A percentile compares a stretch with the other conserved stretches of the same genome.
phyloP scores from a whole-genome alignment of 2,329 filamentous ascomycete species.

The Talaromyces rugulosus region DNA sequence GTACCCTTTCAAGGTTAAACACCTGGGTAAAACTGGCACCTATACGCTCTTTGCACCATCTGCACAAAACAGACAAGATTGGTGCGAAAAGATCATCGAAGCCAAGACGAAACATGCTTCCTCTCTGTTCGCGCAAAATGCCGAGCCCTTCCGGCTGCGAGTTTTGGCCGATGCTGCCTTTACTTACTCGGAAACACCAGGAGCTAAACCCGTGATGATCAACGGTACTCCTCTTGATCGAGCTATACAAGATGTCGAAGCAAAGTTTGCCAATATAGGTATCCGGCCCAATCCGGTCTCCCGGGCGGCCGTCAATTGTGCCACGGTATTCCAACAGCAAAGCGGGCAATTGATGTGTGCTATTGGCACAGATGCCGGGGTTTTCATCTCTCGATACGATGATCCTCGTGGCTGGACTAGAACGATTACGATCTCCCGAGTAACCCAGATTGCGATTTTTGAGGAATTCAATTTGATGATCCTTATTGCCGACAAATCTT shows the following conservation, averaged over 20 bases:
- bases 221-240: conserved; percentile 87
- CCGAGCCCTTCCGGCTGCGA: conserved; percentile 87
- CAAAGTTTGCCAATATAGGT: conserved; percentile 61
- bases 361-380: conserved; percentile 90
- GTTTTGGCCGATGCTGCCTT: conserved; percentile 93
- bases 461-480: conserved; percentile 94
- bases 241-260: conserved; percentile 83
- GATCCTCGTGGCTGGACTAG: conserved; percentile 89
- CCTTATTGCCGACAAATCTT: conserved; percentile 81
- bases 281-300: conserved; percentile 72
- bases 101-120: conserved; percentile 92
- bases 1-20: conserved; percentile 93
- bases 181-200: conserved; percentile 44
- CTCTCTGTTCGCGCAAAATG: conserved; percentile 84
- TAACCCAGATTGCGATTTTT: conserved; percentile 89
- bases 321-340: conserved; percentile 77
- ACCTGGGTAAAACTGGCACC: conserved; percentile 79
- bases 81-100: conserved; percentile 90
- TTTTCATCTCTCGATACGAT: conserved; percentile 81
- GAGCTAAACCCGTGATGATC: conserved; percentile 70
- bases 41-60: conserved; percentile 86
- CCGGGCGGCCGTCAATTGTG: conserved; percentile 83
- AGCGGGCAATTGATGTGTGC: conserved; percentile 84
- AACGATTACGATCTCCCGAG: conserved; percentile 68
- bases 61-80: conserved; percentile 71